Evolutionary conservation across 129 eudicot genomes (phyloP).

Genomic region (Lonicera japonica): DNA sequence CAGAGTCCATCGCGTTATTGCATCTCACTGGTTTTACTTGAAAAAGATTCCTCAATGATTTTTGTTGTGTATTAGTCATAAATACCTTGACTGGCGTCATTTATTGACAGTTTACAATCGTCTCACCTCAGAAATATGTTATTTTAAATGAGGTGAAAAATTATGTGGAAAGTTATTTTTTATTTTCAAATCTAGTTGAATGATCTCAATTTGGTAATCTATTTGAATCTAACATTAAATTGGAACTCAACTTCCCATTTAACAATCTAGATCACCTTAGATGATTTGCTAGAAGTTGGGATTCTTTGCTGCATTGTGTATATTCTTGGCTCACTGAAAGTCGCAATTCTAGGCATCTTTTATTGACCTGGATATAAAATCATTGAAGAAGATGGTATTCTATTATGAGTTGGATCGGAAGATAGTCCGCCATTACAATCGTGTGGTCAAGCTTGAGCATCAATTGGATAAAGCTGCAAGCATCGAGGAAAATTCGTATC

Average conservation of each 20-base stretch:
- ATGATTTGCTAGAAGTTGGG: slow-evolving; percentile 4
- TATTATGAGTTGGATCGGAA: slow-evolving; percentile 78
- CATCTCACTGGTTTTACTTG: no score
- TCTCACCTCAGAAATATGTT: no score
- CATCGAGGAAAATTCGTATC: slow-evolving; percentile 19
- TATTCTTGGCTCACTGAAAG: slow-evolving; percentile 12
- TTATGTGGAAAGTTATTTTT: no score
- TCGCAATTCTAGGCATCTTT: slow-evolving; percentile 58
- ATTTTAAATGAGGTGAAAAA: no score
- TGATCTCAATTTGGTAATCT: not conserved
- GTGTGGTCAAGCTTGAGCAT: slow-evolving; percentile 30
- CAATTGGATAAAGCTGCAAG: slow-evolving; percentile 19
- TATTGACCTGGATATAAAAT: slow-evolving; percentile 90
- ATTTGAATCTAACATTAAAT: not conserved
- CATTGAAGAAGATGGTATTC: slow-evolving; percentile 69
- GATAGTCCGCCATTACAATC: slow-evolving; percentile 53
- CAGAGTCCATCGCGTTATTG: no score
- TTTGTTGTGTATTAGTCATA: no score
- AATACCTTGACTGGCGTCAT: no score
- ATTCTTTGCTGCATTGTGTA: not conserved
- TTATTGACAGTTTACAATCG: no score
- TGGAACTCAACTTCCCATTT: not conserved
- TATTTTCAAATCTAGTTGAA: no score
- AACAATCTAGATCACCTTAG: not conserved
- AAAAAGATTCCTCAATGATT: no score